Base-by-base conservation (phyloP, 345 rosid species). In the Schrenkiella parvula region DNA sequence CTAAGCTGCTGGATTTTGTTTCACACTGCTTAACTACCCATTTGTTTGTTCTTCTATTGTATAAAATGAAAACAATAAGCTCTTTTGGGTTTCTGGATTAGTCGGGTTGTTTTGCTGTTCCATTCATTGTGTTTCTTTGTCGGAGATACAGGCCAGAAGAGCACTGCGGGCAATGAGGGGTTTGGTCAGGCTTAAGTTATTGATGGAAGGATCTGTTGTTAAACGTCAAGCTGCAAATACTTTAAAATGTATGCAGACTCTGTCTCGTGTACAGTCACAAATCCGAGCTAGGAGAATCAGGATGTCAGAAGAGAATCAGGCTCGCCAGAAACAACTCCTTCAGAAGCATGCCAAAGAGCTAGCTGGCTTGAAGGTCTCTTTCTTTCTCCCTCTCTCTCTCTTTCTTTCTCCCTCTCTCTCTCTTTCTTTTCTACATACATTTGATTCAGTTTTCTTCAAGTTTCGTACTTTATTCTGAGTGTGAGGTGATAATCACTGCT, bases 271-370 rank as follows among this genome's bases (percentile, higher is more conserved):
- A 63, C 99, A 91, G 70, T 83, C 92, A 48, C 99, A 91, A 70
- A 87, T 95, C 79, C 86, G 84, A 41, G 72, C 84, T 11, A 81
- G 96, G 77, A 95, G 99, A 70, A 65, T 87, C 67, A 84, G 92
- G 74, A 87, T 89, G 93, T 77, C 85, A 1, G 98, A 95, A 79
- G 97, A 95, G 87, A 95, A 89, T 79, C 96, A 85, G 58, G 91
- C 95, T 68, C 90, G 91, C 31, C 99, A 89, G 80, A 84, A 78
- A 37, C 99, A 95, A 80, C 87, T 91, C 31, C 79, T 89, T 70
- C 97, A 91, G 79, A 89, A 95, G 67, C 98, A 91, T 73, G 97
- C 91, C 6, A 86, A 84, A 72, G 98, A 95, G 81, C 78, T 91
- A 38, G 92, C 85, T 66, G 88, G 82, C 66, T 71, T 83, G 65